phyloP scores from a whole-genome alignment of 73 alveolate genomes.

The Paramecium pentaurelia region DNA sequence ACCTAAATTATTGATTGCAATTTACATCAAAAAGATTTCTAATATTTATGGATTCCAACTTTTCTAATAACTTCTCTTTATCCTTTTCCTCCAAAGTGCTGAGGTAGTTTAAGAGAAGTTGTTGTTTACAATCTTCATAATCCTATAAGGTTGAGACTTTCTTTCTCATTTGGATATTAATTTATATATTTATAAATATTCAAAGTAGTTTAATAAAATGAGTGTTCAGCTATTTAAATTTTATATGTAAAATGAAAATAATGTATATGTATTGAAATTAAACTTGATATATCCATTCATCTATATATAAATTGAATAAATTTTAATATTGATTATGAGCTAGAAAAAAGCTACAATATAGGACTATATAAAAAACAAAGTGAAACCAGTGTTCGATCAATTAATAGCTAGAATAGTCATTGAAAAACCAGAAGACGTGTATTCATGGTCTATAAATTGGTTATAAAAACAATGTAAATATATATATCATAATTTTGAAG shows the following conservation, averaged over 20 bases:
- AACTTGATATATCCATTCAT: neutral
- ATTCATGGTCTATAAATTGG: slow-evolving; percentile 25
- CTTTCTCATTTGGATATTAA: slow-evolving; percentile 6
- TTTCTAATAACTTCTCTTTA: neutral
- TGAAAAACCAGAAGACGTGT: slow-evolving; percentile 47
- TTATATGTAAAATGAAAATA: neutral
- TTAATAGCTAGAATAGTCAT: neutral
- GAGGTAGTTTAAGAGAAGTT: neutral
- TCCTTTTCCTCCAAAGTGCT: slow-evolving; percentile 3
- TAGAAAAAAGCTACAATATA: neutral
- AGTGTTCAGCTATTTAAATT: neutral
- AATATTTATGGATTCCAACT: neutral
- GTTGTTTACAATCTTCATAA: neutral
- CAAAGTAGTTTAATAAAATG: neutral
- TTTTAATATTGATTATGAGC: neutral
- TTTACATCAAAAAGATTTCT: neutral
- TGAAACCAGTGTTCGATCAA: slow-evolving; percentile 53
- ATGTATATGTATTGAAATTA: neutral
- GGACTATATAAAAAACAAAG: neutral
- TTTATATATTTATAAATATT: neutral
- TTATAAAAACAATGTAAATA: slow-evolving; percentile 45
- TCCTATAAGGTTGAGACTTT: neutral
- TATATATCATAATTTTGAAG: neutral
- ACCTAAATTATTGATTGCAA: neutral
- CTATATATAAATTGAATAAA: neutral